These are phyloP conservation scores for Zymoseptoria brevis DNA, from an alignment of 2,329 filamentous ascomycete genomes.

Conservation along the genomic window DNA sequence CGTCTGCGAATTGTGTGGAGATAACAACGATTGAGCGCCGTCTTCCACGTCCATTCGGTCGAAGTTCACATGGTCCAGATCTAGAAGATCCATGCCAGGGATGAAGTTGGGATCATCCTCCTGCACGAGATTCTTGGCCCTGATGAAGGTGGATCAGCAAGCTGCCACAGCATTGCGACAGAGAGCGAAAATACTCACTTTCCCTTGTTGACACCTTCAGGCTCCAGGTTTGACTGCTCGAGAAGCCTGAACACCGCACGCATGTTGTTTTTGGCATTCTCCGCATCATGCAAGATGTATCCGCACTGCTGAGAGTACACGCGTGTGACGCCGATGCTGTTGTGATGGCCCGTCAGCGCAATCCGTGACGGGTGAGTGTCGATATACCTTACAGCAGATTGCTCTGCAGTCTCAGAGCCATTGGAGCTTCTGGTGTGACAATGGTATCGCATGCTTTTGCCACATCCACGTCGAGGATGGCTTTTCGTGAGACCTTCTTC, in stretches of 20 bases:
- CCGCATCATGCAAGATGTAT: constrained; percentile 75
- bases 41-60: constrained; percentile 44
- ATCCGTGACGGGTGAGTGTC: not conserved
- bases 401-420: constrained; percentile 83
- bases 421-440: constrained; percentile 68
- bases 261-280: constrained; percentile 68
- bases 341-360: not conserved
- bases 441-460: constrained; percentile 84
- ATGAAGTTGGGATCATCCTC: constrained; percentile 77
- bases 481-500: constrained; percentile 71
- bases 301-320: constrained; percentile 82
- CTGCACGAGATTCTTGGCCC: constrained; percentile 67
- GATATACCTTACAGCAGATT: constrained; percentile 58
- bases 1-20: constrained; percentile 28
- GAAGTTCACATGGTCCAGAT: constrained; percentile 39
- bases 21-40: constrained; percentile 30
- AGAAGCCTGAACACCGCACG: constrained; percentile 55
- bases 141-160: constrained; percentile 31
- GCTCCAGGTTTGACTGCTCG: constrained; percentile 56
- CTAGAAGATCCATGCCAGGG: constrained; percentile 55
- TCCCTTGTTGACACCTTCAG: constrained; percentile 56
- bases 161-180: not conserved
- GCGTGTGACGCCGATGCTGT: constrained; percentile 67
- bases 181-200: constrained; percentile 47
- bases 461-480: constrained; percentile 82